Conservation (phyloP, 2,329 filamentous ascomycete genomes). For the Plectosphaerella cucumerina region DNA sequence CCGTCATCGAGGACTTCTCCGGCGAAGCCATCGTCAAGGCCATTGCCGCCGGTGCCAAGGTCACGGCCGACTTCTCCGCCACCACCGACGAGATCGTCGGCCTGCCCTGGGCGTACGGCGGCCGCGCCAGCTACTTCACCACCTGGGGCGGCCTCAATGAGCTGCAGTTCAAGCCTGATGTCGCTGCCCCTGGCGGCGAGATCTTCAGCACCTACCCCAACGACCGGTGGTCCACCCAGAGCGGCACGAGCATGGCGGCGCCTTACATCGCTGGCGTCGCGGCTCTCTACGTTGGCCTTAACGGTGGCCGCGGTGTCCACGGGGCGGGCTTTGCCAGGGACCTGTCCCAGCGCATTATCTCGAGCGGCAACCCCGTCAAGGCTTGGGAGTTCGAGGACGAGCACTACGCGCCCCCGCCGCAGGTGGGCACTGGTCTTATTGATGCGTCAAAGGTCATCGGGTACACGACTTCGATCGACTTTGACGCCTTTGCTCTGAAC, state of each 20-base stretch:
- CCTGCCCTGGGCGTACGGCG: slow-evolving; percentile 21
- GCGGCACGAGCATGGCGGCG: slow-evolving; percentile 4
- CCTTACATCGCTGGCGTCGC: slow-evolving; percentile 3
- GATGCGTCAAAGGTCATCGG: background rate
- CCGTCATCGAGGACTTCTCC: slow-evolving; percentile 7
- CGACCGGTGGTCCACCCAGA: background rate
- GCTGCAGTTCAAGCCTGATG: slow-evolving; percentile 4
- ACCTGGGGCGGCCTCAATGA: slow-evolving; percentile 33
- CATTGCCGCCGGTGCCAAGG: slow-evolving; percentile 21
- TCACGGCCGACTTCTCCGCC: slow-evolving; percentile 21
- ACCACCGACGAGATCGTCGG: slow-evolving; percentile 6
- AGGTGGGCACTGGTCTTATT: background rate
- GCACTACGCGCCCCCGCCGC: background rate
- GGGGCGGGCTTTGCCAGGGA: background rate
- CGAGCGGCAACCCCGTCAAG: background rate
- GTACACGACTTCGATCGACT: background rate
- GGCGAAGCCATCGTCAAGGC: slow-evolving; percentile 26
- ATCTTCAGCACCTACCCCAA: slow-evolving; percentile 6
- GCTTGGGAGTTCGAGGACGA: background rate
- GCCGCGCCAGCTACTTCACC: slow-evolving; percentile 40
- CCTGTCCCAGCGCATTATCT: background rate
- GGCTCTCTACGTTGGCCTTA: slow-evolving; percentile 1
- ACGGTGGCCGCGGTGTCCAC: background rate
- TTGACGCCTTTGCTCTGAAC: background rate
- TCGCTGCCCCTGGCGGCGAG: slow-evolving; percentile 1